A percentile compares a stretch with the other conserved stretches of the same genome.
Conservation (phyloP, 1,139 yeast species). For the Geotrichum fermentans region DNA sequence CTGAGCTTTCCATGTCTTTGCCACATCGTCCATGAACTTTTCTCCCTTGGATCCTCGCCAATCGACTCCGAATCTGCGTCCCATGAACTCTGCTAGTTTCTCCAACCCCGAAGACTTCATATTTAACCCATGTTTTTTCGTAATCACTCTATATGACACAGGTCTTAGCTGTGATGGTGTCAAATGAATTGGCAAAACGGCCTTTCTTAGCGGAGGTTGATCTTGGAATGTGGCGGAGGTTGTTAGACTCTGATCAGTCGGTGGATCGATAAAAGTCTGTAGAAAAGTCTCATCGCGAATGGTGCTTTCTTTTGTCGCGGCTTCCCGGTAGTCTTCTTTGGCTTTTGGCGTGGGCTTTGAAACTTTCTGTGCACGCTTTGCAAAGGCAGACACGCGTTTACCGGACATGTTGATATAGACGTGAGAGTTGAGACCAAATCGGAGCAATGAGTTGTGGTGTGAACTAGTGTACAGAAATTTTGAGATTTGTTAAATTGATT, state of each 20-base stretch:
- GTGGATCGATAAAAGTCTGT: neutral
- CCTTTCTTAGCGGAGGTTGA: constrained; percentile 17
- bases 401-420: constrained; percentile 1
- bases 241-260: neutral
- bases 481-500: neutral
- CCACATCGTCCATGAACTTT: constrained; percentile 70
- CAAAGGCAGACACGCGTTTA: constrained; percentile 16
- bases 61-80: constrained; percentile 72
- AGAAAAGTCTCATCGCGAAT: neutral
- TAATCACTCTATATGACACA: constrained; percentile 78
- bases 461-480: neutral
- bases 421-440: neutral
- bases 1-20: constrained; percentile 79
- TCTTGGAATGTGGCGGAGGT: constrained; percentile 2
- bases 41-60: constrained; percentile 75
- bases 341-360: constrained; percentile 2
- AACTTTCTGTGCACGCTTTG: constrained; percentile 13
- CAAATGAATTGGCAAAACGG: constrained; percentile 63
- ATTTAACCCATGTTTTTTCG: constrained; percentile 89
- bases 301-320: constrained; percentile 4
- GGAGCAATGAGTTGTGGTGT: neutral
- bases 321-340: neutral
- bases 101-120: constrained; percentile 80
- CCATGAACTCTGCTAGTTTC: constrained; percentile 65
- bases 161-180: constrained; percentile 84